These are phyloP conservation scores for Sphaerosporella brunnea DNA, from an alignment of 495 filamentous ascomycete genomes.

Conservation along the genomic window DNA sequence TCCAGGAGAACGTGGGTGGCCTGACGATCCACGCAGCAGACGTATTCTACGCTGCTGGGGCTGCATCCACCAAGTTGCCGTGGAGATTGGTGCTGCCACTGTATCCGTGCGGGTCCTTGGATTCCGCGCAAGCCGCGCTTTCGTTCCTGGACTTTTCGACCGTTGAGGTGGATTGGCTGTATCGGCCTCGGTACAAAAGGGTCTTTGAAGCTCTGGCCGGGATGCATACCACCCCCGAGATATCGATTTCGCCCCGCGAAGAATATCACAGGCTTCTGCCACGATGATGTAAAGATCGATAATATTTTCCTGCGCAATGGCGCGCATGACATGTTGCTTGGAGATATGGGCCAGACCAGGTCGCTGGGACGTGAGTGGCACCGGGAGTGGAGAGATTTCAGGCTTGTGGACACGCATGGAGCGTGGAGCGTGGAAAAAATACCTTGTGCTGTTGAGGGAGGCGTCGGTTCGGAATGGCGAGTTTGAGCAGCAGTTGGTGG, in stretches of 20 bases:
- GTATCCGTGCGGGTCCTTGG: neutral
- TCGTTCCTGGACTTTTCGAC: constrained; percentile 2
- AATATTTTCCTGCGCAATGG: constrained; percentile 7
- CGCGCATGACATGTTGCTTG: neutral
- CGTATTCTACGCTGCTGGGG: neutral
- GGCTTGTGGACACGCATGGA: constrained; percentile 5
- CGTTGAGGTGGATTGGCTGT: constrained; percentile 4
- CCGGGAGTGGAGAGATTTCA: constrained; percentile 2
- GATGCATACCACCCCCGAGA: constrained; percentile 7
- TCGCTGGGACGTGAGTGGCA: neutral
- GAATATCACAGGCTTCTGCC: constrained; percentile 6
- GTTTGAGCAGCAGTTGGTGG: neutral
- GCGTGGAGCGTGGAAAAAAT: constrained; percentile 7
- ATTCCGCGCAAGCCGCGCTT: neutral
- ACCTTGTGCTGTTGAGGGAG: constrained; percentile 3
- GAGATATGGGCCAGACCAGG: constrained; percentile 4
- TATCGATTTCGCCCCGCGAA: no score
- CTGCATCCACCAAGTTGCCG: neutral
- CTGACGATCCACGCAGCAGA: neutral
- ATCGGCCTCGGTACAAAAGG: constrained; percentile 2
- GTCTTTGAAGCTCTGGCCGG: constrained; percentile 2
- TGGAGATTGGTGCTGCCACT: constrained; percentile 5
- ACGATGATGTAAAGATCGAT: constrained; percentile 8
- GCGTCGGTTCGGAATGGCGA: neutral
- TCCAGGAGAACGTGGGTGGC: neutral